Conservation (phyloP, 768 basidiomycete species). For the Leccinum imitatum region DNA sequence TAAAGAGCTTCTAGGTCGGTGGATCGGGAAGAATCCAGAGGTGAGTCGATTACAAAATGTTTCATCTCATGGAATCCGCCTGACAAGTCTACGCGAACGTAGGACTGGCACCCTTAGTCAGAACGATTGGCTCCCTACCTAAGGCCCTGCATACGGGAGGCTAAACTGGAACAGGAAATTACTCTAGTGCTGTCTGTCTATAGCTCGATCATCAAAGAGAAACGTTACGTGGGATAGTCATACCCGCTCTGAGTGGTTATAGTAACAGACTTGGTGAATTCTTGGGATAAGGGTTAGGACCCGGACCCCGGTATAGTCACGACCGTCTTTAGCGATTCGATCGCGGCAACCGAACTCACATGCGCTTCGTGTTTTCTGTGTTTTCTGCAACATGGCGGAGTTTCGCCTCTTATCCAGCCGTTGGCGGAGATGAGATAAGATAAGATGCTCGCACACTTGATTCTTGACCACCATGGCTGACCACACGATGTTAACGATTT, state of each 20-base stretch:
- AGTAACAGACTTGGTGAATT: conserved; percentile 64
- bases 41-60: conserved; percentile 27
- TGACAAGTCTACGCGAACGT: not conserved
- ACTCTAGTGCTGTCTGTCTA: conserved; percentile 6
- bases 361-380: conserved; percentile 67
- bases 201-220: not conserved
- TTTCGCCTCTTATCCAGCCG: conserved; percentile 74
- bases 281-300: conserved; percentile 48
- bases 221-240: not conserved
- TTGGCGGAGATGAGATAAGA: conserved; percentile 18
- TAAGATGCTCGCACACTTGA: conserved; percentile 1
- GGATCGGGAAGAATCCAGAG: conserved; percentile 56
- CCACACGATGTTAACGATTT: conserved; percentile 17
- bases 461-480: conserved; percentile 14
- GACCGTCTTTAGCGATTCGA: conserved; percentile 93
- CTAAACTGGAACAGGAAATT: conserved; percentile 48
- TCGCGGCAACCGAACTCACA: conserved; percentile 81
- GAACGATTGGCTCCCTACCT: not conserved
- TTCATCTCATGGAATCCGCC: not conserved
- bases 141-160: conserved; percentile 31
- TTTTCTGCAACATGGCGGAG: conserved; percentile 90
- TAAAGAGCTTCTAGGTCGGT: conserved; percentile 52
- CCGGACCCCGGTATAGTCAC: conserved; percentile 70
- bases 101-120: not conserved
- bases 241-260: conserved; percentile 48